Conservation (phyloP, 495 filamentous ascomycete species). For the Evansstolkia leycettana region DNA sequence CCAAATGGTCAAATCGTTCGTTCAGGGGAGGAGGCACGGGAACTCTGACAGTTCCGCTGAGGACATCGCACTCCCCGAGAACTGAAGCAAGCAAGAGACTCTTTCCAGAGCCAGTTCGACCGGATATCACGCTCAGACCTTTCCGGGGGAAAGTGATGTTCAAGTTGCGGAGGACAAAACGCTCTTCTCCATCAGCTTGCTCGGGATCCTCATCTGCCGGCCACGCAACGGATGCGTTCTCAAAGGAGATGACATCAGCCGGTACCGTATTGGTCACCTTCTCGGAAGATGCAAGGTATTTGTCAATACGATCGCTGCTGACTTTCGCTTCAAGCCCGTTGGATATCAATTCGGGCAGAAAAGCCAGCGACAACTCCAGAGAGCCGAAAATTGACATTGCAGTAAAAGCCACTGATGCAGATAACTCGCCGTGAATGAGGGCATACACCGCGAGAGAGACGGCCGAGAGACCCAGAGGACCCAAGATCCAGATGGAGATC, state of each 20-base stretch:
- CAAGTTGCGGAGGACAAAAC: conserved; percentile 51
- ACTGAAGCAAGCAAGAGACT: conserved; percentile 47
- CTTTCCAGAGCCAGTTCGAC: conserved; percentile 45
- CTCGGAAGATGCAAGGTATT: conserved; percentile 57
- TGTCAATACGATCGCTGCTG: conserved; percentile 60
- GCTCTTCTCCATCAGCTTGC: conserved; percentile 34
- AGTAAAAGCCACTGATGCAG: conserved; percentile 71
- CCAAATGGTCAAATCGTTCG: conserved; percentile 38
- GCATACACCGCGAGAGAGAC: conserved; percentile 60
- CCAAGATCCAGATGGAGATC: conserved; percentile 58
- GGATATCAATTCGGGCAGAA: conserved; percentile 63
- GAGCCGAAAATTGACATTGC: conserved; percentile 60
- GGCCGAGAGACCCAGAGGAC: conserved; percentile 62
- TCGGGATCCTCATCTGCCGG: conserved; percentile 30
- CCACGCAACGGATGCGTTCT: conserved; percentile 64
- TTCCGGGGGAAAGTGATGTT: conserved; percentile 50
- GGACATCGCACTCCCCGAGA: conserved; percentile 42
- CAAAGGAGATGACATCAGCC: conserved; percentile 47
- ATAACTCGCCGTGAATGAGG: conserved; percentile 43
- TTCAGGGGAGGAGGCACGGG: conserved; percentile 19
- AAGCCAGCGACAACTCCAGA: conserved; percentile 56
- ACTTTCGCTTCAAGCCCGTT: conserved; percentile 58
- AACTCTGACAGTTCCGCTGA: conserved; percentile 32
- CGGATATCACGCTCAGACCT: conserved; percentile 48
- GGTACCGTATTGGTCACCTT: conserved; percentile 43